phyloP scores from a whole-genome alignment of 495 filamentous ascomycete species.

The Baudoinia panamericana region DNA sequence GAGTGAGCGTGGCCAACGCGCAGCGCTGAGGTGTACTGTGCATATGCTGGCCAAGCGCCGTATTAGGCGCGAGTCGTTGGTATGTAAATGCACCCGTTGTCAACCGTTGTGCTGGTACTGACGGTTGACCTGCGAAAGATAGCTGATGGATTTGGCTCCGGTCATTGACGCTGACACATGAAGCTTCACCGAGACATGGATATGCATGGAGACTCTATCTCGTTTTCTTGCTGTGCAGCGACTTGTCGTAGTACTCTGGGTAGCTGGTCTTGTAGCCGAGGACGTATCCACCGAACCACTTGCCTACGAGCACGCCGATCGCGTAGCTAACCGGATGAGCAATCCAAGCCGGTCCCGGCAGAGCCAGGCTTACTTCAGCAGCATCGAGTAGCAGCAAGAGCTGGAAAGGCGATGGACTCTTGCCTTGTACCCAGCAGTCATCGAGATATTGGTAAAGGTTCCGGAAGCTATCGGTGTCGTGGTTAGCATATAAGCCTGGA shows the following conservation, averaged over 20 bases:
- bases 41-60: too few relatives aligned
- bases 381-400: constrained; percentile 7
- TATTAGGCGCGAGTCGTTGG: too few relatives aligned
- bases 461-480: constrained; percentile 5
- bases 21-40: too few relatives aligned
- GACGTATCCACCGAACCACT: constrained; percentile 7
- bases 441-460: constrained; percentile 15
- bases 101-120: too few relatives aligned
- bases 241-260: constrained; percentile 8
- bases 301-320: constrained; percentile 7
- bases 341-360: constrained; percentile 11
- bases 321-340: constrained; percentile 7
- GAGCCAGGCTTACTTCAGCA: constrained; percentile 13
- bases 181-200: too few relatives aligned
- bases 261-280: constrained; percentile 12
- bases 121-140: too few relatives aligned
- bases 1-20: too few relatives aligned
- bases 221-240: constrained; percentile 3
- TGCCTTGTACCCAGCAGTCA: constrained; percentile 9
- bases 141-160: too few relatives aligned
- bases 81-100: too few relatives aligned
- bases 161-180: too few relatives aligned
- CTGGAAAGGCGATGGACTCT: constrained; percentile 5
- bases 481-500: constrained; percentile 1
- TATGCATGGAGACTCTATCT: too few relatives aligned